Base-by-base conservation (phyloP, 768 basidiomycete species). In the Termitomyces titanicus region DNA sequence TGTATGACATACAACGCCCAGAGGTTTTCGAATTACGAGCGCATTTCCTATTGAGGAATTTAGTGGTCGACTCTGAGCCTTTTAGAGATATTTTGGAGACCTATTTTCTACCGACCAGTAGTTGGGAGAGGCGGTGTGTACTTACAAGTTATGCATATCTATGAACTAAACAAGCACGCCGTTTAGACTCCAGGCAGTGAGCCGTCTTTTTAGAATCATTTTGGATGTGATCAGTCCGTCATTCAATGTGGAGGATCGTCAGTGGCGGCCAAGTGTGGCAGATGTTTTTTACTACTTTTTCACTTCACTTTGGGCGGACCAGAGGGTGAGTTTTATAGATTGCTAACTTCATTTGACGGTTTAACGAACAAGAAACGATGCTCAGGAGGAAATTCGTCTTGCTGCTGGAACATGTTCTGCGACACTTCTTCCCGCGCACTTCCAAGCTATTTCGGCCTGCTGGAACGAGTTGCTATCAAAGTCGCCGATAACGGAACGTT, bases 331-430 rank as follows among this genome's bases (percentile, higher is more conserved):
- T 63, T 43, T 40, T 11, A 29, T 34, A 38, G 35, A 13, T 3
- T 22, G 3, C 37, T 11, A 7, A 24, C 9, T 5, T 22, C 12
- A 40, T 33, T 12, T 17, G 15, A n/a, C 20, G 11, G 12, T 42
- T 38, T 31, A 13, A 44, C 25, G 15, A 27, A 29, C 10, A 29
- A 10, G 35, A n/a, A 10, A 9, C 34, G 10, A 15, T 37, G 2
- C 7, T 39, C 51, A 92, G 89, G 88, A 89, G 71, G 86, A 89
- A 70, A 71, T 89, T 29, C 77, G 88, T 43, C 64, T 82, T 7
- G 73, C 82, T 3, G 81, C 78, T 1, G 80, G 83, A 55, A 79
- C 81, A 3, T 82, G 82, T 68, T 74, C 80, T 1, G 76, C 79
- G 54, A 81, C 82, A 15, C 70, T 92, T 18, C 77, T 88, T 17